A percentile compares a stretch with the other conserved stretches of the same genome.
These are phyloP conservation scores for Xylaria longipes DNA, from an alignment of 495 filamentous ascomycete species.

Conservation along the genomic window DNA sequence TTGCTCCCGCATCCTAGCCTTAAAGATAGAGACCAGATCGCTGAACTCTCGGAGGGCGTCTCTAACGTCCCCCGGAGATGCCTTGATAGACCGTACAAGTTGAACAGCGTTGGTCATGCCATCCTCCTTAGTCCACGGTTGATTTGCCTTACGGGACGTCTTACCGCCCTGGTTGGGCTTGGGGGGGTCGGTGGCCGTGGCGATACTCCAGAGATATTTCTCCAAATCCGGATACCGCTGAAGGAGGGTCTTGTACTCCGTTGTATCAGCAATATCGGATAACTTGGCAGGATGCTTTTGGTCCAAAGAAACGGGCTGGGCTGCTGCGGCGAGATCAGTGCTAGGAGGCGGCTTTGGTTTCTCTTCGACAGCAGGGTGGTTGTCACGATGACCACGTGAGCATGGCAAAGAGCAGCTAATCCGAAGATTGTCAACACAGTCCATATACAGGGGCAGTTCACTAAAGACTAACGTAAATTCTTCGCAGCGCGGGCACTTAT, in stretches of 20 bases:
- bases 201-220: constrained; percentile 37
- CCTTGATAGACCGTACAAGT: constrained; percentile 34
- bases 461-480: constrained; percentile 61
- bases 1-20: constrained; percentile 10
- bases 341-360: background rate
- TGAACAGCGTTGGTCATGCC: constrained; percentile 37
- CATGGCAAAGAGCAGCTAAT: constrained; percentile 73
- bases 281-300: constrained; percentile 5
- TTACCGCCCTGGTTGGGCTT: background rate
- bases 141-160: constrained; percentile 26
- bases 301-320: background rate
- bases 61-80: constrained; percentile 38
- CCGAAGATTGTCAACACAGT: constrained; percentile 15
- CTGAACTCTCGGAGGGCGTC: constrained; percentile 40
- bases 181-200: constrained; percentile 39
- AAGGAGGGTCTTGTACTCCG: constrained; percentile 36
- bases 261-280: constrained; percentile 36
- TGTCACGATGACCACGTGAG: constrained; percentile 65
- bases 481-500: constrained; percentile 66
- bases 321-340: background rate
- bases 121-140: constrained; percentile 36
- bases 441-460: background rate
- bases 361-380: constrained; percentile 31
- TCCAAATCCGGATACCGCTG: constrained; percentile 38
- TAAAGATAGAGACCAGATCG: constrained; percentile 36